Evolutionary conservation across 2,329 filamentous ascomycete genomes (phyloP).

Genomic region (Cryphonectria radicalis): DNA sequence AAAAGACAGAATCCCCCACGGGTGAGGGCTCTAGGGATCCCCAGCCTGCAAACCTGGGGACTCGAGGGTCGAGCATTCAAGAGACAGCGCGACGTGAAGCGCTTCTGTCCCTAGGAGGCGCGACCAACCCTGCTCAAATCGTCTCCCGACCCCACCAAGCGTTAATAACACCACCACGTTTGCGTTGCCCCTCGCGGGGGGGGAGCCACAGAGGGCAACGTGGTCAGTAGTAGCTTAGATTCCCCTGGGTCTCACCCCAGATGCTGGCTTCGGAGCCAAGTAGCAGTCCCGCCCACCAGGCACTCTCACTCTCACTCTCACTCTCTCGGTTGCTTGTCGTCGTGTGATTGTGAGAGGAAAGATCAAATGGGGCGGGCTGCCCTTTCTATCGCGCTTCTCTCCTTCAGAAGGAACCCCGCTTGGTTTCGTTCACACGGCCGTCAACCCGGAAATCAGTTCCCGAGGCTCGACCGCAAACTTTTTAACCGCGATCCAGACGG

Average conservation of each 20-base stretch:
- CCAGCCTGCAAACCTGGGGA: constrained; percentile 28
- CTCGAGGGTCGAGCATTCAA: constrained; percentile 42
- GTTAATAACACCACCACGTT: constrained; percentile 31
- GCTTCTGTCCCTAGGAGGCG: constrained; percentile 45
- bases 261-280: constrained; percentile 63
- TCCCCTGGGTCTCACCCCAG: constrained; percentile 56
- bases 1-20: background rate
- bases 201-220: constrained; percentile 33
- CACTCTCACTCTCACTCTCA: background rate
- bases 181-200: constrained; percentile 27
- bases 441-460: constrained; percentile 16
- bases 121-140: constrained; percentile 52
- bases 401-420: constrained; percentile 57
- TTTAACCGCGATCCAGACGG: constrained; percentile 22
- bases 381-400: constrained; percentile 63
- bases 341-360: constrained; percentile 11
- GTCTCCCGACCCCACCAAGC: constrained; percentile 28
- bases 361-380: constrained; percentile 39
- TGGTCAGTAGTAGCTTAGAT: background rate
- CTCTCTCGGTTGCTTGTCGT: constrained; percentile 28
- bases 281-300: constrained; percentile 44
- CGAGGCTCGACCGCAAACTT: constrained; percentile 5
- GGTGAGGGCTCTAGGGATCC: background rate
- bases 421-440: constrained; percentile 30
- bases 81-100: constrained; percentile 41